A percentile compares a stretch with the other conserved stretches of the same genome.
phyloP scores from a whole-genome alignment of 176 grass and related monocot genomes.

The Zoysia pacifica region DNA sequence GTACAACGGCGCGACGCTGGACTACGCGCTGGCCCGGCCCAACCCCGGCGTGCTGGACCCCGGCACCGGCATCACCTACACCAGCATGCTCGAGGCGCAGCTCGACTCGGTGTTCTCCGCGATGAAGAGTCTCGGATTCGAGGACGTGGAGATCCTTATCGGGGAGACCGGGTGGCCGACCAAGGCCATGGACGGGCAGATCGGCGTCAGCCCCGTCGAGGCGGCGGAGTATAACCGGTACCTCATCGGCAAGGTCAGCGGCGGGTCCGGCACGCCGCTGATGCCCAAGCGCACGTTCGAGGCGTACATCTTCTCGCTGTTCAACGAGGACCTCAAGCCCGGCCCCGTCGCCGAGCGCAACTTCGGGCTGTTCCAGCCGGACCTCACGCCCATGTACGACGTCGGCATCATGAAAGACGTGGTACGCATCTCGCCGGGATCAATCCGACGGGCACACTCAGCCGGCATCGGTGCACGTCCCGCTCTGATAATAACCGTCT shows the following conservation, averaged over 20 bases:
- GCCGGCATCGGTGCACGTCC: not conserved
- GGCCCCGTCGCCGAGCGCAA: slow-evolving; percentile 90
- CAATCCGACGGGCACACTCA: not conserved
- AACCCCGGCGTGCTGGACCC: slow-evolving; percentile 60
- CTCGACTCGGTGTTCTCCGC: slow-evolving; percentile 87
- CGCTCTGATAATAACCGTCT: not conserved
- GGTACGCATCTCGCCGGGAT: not conserved
- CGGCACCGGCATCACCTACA: slow-evolving; percentile 70
- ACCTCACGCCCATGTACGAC: slow-evolving; percentile 80
- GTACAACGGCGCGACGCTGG: slow-evolving; percentile 67
- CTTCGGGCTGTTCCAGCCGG: slow-evolving; percentile 68
- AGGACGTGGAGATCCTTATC: slow-evolving; percentile 73
- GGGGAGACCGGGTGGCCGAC: slow-evolving; percentile 95
- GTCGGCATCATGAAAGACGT: slow-evolving; percentile 63
- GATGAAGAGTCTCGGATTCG: slow-evolving; percentile 73
- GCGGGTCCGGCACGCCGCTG: slow-evolving; percentile 63
- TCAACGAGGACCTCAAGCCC: slow-evolving; percentile 84
- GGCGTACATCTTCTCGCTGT: slow-evolving; percentile 82
- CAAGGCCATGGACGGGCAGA: slow-evolving; percentile 62
- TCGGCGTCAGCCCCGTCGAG: slow-evolving; percentile 58
- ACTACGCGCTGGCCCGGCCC: slow-evolving; percentile 68
- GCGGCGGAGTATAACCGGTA: slow-evolving; percentile 62
- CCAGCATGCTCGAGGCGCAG: slow-evolving; percentile 84
- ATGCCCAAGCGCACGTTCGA: slow-evolving; percentile 86
- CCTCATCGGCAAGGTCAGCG: slow-evolving; percentile 51